Percentiles rank a stretch among this genome's conserved stretches.
Conservation (phyloP, 345 rosid genomes). For the Eucalyptus victrix region DNA sequence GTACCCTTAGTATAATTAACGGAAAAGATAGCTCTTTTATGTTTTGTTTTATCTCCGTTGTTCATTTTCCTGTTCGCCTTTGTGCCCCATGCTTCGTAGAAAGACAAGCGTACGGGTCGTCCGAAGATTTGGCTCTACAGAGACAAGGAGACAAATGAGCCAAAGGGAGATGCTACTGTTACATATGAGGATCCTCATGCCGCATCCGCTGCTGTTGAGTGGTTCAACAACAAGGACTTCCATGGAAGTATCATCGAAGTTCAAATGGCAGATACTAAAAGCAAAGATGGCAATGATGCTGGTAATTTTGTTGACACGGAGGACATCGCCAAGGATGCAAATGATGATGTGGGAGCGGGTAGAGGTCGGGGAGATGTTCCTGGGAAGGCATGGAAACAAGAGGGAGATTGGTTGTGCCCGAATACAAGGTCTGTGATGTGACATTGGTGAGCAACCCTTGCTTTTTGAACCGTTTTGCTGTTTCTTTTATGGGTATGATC, state of each 20-base stretch:
- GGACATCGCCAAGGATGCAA: slow-evolving; percentile 24
- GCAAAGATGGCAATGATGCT: slow-evolving; percentile 23
- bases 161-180: slow-evolving; percentile 94
- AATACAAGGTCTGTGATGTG: slow-evolving; percentile 99
- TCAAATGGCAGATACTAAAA: slow-evolving; percentile 73
- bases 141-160: slow-evolving; percentile 84
- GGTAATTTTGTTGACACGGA: slow-evolving; percentile 37
- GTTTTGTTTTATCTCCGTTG: background rate
- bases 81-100: slow-evolving; percentile 11
- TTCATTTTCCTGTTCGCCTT: background rate
- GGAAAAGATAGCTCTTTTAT: background rate
- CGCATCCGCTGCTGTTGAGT: slow-evolving; percentile 91
- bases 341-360: slow-evolving; percentile 54
- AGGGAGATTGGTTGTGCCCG: slow-evolving; percentile 98
- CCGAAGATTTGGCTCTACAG: slow-evolving; percentile 93
- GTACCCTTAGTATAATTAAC: background rate
- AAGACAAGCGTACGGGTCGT: slow-evolving; percentile 82
- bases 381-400: slow-evolving; percentile 90
- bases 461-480: slow-evolving; percentile 12
- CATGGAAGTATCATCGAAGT: slow-evolving; percentile 82
- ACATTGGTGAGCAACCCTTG: slow-evolving; percentile 97
- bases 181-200: slow-evolving; percentile 99
- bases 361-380: slow-evolving; percentile 71
- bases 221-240: slow-evolving; percentile 94
- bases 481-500: background rate